Evolutionary conservation across 345 rosid species (phyloP).

Genomic region (Heritiera littoralis): DNA sequence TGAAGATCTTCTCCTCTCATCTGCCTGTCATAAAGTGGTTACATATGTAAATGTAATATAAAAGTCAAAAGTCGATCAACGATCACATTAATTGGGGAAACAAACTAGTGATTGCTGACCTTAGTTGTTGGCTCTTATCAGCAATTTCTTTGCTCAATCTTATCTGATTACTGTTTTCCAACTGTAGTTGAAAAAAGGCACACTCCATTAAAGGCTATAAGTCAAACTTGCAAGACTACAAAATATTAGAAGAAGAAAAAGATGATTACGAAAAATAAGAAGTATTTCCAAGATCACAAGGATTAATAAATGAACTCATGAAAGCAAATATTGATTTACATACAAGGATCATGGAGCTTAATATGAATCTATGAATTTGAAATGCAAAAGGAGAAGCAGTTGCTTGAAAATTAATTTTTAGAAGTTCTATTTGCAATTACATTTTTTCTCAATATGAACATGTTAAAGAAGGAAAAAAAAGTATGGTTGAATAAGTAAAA

Average conservation of each 20-base stretch:
- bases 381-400: no score
- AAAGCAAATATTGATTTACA: no score
- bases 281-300: neutral
- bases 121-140: slow-evolving; percentile 54
- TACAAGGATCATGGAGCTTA: no score
- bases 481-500: no score
- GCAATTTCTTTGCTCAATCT: slow-evolving; percentile 56
- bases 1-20: slow-evolving; percentile 60
- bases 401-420: no score
- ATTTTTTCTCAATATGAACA: no score
- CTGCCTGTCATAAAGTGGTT: slow-evolving; percentile 30
- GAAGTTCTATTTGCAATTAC: no score
- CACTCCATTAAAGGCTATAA: neutral
- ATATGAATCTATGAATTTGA: neutral
- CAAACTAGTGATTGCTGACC: slow-evolving; percentile 29
- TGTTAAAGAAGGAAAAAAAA: no score
- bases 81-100: neutral
- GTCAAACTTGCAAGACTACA: neutral
- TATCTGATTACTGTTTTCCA: slow-evolving; percentile 42
- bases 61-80: neutral
- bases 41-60: neutral
- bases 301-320: neutral
- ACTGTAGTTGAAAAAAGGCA: slow-evolving; percentile 25
- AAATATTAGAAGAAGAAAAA: neutral
- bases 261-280: neutral